Percentiles rank a stretch among this genome's conserved stretches.
Conservation (phyloP, 768 basidiomycete species). For the Xerocomus potaroensis region DNA sequence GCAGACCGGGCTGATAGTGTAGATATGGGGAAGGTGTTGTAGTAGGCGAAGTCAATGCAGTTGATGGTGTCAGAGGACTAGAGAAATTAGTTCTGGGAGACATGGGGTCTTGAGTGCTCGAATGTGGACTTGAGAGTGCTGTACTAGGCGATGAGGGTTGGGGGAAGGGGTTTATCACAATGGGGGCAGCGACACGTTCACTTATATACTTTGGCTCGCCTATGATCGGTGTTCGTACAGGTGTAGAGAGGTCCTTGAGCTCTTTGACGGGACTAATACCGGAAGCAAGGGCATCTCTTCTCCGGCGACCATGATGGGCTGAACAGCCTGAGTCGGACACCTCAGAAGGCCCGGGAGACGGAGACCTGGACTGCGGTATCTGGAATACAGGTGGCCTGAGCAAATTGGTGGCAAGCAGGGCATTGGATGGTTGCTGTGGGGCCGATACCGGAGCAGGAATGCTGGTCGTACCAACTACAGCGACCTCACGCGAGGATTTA, state of each 20-base stretch:
- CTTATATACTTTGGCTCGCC: constrained; percentile 58
- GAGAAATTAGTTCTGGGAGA: constrained; percentile 22
- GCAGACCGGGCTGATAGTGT: constrained; percentile 61
- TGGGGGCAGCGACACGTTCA: constrained; percentile 58
- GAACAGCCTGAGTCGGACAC: constrained; percentile 32
- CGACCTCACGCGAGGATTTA: constrained; percentile 47
- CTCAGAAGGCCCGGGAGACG: constrained; percentile 29
- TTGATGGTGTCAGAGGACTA: constrained; percentile 25
- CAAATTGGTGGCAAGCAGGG: constrained; percentile 23
- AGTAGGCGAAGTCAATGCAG: constrained; percentile 26
- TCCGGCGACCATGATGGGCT: constrained; percentile 24
- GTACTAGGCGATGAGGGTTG: constrained; percentile 28
- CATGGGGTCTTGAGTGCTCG: constrained; percentile 28
- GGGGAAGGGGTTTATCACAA: constrained; percentile 48
- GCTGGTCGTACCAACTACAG: constrained; percentile 46
- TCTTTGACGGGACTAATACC: constrained; percentile 29
- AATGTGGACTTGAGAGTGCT: constrained; percentile 23
- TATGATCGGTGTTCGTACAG: constrained; percentile 54
- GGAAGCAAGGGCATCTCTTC: constrained; percentile 33
- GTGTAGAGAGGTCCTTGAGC: constrained; percentile 19
- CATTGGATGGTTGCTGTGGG: constrained; percentile 26
- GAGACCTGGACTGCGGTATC: constrained; percentile 34
- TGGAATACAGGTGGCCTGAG: constrained; percentile 37
- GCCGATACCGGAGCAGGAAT: constrained; percentile 26
- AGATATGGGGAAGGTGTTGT: constrained; percentile 41